Percentiles rank a stretch among this genome's conserved stretches.
These are phyloP conservation scores for Vitis hybrid DNA, from an alignment of 177 flowering plant species.

Conservation along the genomic window DNA sequence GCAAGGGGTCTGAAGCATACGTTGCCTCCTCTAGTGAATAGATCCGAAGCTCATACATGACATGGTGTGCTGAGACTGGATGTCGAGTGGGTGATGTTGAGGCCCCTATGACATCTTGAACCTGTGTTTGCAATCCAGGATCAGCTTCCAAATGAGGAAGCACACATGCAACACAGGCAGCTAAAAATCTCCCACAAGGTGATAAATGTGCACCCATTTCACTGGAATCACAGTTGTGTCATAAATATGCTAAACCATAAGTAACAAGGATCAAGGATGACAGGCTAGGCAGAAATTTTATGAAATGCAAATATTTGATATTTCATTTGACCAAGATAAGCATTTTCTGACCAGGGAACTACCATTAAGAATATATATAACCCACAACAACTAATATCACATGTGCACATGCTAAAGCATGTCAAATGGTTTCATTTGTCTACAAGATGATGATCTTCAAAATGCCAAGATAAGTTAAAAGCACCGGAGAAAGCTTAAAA, in stretches of 20 bases:
- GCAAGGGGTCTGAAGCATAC: constrained; percentile 38
- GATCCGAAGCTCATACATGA: constrained; percentile 94
- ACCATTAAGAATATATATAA: not conserved
- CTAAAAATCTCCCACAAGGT: constrained; percentile 97
- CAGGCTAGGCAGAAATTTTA: not conserved
- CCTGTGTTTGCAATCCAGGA: constrained; percentile 56
- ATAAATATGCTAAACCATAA: not conserved
- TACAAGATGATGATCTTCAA: too few relatives aligned
- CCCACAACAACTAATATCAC: not conserved
- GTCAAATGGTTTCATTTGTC: too few relatives aligned
- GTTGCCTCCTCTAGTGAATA: constrained; percentile 97
- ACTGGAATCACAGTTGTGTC: constrained; percentile 45
- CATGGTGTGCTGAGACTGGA: constrained; percentile 85
- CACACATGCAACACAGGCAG: constrained; percentile 76
- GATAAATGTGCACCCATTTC: constrained; percentile 99
- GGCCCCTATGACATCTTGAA: constrained; percentile 54
- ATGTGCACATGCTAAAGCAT: too few relatives aligned
- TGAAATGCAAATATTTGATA: not conserved
- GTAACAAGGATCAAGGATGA: not conserved
- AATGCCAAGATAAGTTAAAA: too few relatives aligned
- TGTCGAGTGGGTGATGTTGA: constrained; percentile 95
- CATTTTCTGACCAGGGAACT: not conserved
- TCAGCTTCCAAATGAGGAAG: constrained; percentile 80
- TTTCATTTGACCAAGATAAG: not conserved
- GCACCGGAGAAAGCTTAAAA: too few relatives aligned